A percentile compares a stretch with the other conserved stretches of the same genome.
phyloP scores from a whole-genome alignment of 1,139 yeast species.

The Martiniozyma asiatica region DNA sequence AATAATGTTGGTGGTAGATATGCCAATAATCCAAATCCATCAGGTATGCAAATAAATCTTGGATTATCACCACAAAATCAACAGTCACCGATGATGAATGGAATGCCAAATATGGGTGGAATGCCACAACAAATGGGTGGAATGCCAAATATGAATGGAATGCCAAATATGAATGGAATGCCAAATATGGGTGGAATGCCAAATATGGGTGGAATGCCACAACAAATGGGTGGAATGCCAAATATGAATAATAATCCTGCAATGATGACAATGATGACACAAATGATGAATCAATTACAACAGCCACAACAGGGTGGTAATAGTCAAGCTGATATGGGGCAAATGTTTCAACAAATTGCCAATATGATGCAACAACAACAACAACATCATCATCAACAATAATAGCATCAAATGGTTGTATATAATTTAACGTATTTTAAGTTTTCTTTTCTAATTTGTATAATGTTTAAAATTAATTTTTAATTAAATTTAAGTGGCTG shows the following conservation, averaged over 20 bases:
- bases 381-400: slow-evolving; percentile 12
- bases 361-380: slow-evolving; percentile 22
- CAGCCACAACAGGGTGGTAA: slow-evolving; percentile 13
- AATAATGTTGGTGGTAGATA: too few species aligned
- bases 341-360: slow-evolving; percentile 23
- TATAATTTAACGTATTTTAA: too few species aligned
- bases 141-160: slow-evolving; percentile 3
- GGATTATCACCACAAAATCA: slow-evolving; percentile 7
- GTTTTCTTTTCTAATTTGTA: too few species aligned
- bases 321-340: slow-evolving; percentile 20
- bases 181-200: slow-evolving; percentile 4
- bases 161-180: neutral
- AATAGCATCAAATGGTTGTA: too few species aligned
- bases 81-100: slow-evolving; percentile 5
- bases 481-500: too few species aligned
- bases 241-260: slow-evolving; percentile 14
- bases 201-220: slow-evolving; percentile 1
- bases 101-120: slow-evolving; percentile 13
- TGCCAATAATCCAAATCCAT: slow-evolving; percentile 11
- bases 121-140: slow-evolving; percentile 5
- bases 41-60: slow-evolving; percentile 15
- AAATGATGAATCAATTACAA: slow-evolving; percentile 20
- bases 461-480: too few species aligned
- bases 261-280: slow-evolving; percentile 22
- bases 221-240: slow-evolving; percentile 1